These are phyloP conservation scores for Xylaria sp. DNA, from an alignment of 2,329 filamentous ascomycete genomes.

Conservation along the genomic window DNA sequence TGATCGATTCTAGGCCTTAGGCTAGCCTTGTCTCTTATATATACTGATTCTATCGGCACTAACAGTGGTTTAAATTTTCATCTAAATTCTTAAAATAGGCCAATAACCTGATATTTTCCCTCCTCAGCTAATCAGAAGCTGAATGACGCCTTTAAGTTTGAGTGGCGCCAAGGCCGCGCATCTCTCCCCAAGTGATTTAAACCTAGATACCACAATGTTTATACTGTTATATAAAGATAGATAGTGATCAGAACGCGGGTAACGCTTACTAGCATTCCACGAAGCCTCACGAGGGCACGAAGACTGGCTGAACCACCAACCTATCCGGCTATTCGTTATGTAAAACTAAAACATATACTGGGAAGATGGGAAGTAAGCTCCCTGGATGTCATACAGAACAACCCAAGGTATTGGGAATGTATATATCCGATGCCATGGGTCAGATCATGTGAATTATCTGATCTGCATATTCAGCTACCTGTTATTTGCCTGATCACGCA, in stretches of 20 bases:
- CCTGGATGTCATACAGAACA: conserved; percentile 54
- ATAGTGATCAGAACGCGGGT: not conserved
- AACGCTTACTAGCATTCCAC: not conserved
- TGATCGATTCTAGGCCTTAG: not conserved
- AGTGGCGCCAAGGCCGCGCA: not conserved
- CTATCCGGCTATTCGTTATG: not conserved
- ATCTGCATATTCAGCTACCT: too few species aligned
- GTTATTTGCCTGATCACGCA: too few species aligned
- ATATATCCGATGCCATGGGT: too few species aligned
- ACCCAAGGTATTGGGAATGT: too few species aligned
- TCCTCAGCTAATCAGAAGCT: too few species aligned
- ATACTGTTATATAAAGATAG: not conserved
- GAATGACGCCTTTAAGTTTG: too few species aligned
- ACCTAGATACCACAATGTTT: not conserved
- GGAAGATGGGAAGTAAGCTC: conserved; percentile 48
- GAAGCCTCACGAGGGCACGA: not conserved
- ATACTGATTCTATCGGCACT: not conserved
- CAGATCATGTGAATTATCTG: too few species aligned
- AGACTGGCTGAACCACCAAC: not conserved
- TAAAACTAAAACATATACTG: conserved; percentile 35
- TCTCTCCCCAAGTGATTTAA: not conserved
- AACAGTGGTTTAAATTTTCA: not conserved
- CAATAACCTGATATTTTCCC: not conserved
- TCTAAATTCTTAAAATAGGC: not conserved
- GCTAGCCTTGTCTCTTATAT: not conserved